Evolutionary conservation across 192 early-diverging fungal genomes (phyloP), one percentile per base, ranked within the genome.

Genomic region (Borealophlyctis nickersoniae): DNA sequence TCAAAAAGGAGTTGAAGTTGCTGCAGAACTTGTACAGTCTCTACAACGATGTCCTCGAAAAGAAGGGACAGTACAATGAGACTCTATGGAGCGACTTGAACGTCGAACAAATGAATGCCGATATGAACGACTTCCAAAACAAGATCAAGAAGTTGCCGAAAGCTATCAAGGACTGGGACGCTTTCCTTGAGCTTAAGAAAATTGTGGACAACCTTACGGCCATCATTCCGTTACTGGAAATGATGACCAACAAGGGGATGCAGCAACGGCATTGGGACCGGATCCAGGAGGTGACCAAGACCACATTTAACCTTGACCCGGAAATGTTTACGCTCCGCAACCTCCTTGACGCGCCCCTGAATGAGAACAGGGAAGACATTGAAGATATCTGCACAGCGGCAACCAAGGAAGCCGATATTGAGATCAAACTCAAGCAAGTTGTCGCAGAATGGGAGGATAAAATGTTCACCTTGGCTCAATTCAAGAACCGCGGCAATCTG

Each of bases 101-200:
- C 53, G 57, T 86, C 31, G 78, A 83, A 32, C 58, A 71, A 22
- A 86, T 86, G 63, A 86, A 81, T 62, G 72, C 55, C 31, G 84
- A 86, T 60, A 82, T 85, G 80, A 75, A 57, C 36, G 81, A 84
- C 49, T 85, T 86, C 74, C 83, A 86, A 60, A 72, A 74, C 65
- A 86, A 85, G 53, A 86, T 86, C 66, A 85, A 86, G 64, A 86
- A 86, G 75, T 76, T 86, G 26, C 84, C 84, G 0, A 86, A 85
- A 45, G 83, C 82, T 7, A 77, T 86, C 35, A 83, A 85, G 51
- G 84, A 85, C 22, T 86, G 84, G 84, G 83, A 86, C 52, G 77
- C 82, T 23, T 86, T 86, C 71, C 63, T 80, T 22, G 83, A 86
- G 50, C 61, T 86, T 13, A 86, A 84, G 59, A 78, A 77, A 48